Base-by-base conservation (phyloP, 2,329 filamentous ascomycete genomes). In the Anthostomella pinea region DNA sequence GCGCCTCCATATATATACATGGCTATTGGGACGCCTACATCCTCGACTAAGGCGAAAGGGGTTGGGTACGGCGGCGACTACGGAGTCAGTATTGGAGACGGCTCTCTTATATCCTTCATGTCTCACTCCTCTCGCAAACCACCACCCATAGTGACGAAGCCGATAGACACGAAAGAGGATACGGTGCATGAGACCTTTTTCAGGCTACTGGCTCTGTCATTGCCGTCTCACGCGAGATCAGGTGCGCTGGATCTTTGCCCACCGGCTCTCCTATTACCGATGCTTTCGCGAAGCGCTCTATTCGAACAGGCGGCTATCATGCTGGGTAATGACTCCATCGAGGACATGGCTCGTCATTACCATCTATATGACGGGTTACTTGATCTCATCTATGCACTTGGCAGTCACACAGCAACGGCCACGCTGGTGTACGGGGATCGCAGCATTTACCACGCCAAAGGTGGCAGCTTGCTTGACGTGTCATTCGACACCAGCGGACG, bases 311-410 rank as follows among this genome's bases (percentile, higher is more conserved):
- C 40, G 8, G 46, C 49, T 6, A 25, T 9, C 3, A 30, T 54
- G 29, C 35, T 55, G 6, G 34, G 35, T 6, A 48, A 39, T 20
- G 39, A 47, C 24, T 48, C 45, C 3, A 39, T 53, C 3, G 56
- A 58, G 3, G 59, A 62, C 9, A 54, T 61, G 4, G 34, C 46
- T 10, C 23, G 27, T 2, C 47, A 47, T 1, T 26, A 31, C 6
- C 18, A 40, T 1, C 42, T 72, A 1, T 70, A 73, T 41, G 45
- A 52, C 6, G 54, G 52, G 3, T 45, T 70, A 3, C 43, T 73
- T 6, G 49, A 55, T 15, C 67, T 75, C 38, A 34, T 74, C 3
- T 38, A 53, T 2, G 43, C 50, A 1, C 38, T 74, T 8, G 52
- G 52, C 3, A 43, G 30, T 5, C 62, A 69, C 38, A 36, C 51